Base-by-base conservation (phyloP, 805 yeast species). In the Saccharomyces mikatae region DNA sequence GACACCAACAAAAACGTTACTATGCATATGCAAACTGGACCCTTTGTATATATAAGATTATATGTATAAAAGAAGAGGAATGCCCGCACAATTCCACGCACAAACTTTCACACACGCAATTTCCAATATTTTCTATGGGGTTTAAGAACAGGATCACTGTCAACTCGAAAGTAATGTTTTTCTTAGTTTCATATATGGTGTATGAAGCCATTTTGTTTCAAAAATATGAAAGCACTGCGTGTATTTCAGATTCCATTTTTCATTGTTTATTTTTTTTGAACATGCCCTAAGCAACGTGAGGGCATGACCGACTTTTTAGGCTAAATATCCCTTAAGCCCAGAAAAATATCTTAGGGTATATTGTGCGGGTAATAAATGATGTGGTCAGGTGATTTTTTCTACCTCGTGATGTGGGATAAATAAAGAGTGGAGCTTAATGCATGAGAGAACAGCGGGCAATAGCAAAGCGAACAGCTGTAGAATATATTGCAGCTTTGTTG, bases 1-100 rank as follows among this genome's bases (percentile, higher is more conserved):
- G 31, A 80, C 69, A 6, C 83, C 84, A 21, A 79, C 74, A 55
- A 58, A 69, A 6, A 68, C 72, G 58, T 69, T 69, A 46, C 71
- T 68, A 46, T 62, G 62, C 64, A 66, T 63, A 36, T 36, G 44
- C 44, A 36, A 36, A 36, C 44, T 36, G 24, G 21, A 36, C 44
- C 44, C 24, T 36, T 36, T 36, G 44, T 36, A 17, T 36, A 36
- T 36, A 36, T 36, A 36, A n/a, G 8, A 36, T 21, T 17, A 17
- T 36, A 36, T 36, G 44, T 36, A 36, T n/a, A 36, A 36, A 36
- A 36, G 44, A 36, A 36, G 44, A 36, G 44, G 44, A 36, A 36
- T 24, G 44, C 24, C 44, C 44, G 44, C 44, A 36, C 24, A 36
- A 17, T 36, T 36, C 44, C 44, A 36, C 44, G 9, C 44, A 36